Percentiles rank a stretch among this genome's conserved stretches.
phyloP scores from a whole-genome alignment of 2,329 filamentous ascomycete species.

The Stagonosporopsis tanaceti region DNA sequence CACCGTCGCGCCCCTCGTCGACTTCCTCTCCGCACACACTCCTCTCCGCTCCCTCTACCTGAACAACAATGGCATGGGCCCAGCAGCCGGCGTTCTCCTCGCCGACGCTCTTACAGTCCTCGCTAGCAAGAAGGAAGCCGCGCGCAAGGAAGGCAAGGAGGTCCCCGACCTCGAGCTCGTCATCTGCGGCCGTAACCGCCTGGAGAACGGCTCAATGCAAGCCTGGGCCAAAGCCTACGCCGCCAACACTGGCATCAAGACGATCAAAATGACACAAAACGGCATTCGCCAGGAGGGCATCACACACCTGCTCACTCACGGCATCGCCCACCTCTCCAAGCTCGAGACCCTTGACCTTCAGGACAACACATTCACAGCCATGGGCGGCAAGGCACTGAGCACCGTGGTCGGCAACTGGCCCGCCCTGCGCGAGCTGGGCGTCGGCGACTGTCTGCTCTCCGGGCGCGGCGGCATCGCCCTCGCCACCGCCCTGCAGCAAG shows the following conservation, averaged over 20 bases:
- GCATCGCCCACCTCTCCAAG: conserved; percentile 72
- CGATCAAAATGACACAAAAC: conserved; percentile 97
- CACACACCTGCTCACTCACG: conserved; percentile 77
- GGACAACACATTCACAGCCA: conserved; percentile 93
- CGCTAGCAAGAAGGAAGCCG: conserved; percentile 82
- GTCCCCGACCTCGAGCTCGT: conserved; percentile 93
- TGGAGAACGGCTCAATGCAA: conserved; percentile 95
- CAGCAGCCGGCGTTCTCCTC: conserved; percentile 86
- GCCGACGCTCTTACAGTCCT: conserved; percentile 86
- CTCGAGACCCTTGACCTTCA: conserved; percentile 87
- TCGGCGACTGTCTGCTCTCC: conserved; percentile 87
- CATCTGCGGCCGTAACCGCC: conserved; percentile 92
- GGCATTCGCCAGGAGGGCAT: conserved; percentile 96
- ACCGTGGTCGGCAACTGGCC: conserved; percentile 78
- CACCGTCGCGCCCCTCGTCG: conserved; percentile 89
- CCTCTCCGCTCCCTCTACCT: conserved; percentile 94
- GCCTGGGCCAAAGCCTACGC: conserved; percentile 91
- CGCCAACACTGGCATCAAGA: conserved; percentile 80
- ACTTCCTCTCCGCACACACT: conserved; percentile 86
- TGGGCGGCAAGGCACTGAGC: conserved; percentile 80
- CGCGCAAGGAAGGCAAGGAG: conserved; percentile 72
- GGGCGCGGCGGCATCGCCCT: conserved; percentile 79
- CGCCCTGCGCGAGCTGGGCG: conserved; percentile 79
- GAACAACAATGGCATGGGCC: conserved; percentile 97
- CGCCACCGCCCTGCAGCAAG: conserved; percentile 74